Evolutionary conservation across 441 rosid genomes (phyloP), one percentile per base, ranked within the genome.

Genomic region (Euphorbia neoarborescens): DNA sequence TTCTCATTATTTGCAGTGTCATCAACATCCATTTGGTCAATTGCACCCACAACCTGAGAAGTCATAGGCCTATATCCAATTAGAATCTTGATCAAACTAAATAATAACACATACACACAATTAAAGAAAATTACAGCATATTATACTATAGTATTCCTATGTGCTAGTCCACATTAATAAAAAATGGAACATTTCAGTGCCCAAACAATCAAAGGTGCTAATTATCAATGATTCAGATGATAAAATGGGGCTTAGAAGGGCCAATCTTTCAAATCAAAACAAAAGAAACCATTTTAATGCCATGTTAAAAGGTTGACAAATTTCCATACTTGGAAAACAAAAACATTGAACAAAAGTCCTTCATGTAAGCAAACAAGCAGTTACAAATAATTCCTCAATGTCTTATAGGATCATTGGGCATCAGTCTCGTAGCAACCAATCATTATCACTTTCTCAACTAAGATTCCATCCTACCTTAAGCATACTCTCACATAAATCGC

Each of bases 11-110:
- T 82, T 27, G 81, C 77, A 70, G 80, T 48, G 73, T 80, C 93
- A 78, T 92, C 99, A 53, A 89, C 81, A 74, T 90, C 98, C 99
- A 91, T 96, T 76, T 89, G 94, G 71, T 93, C 94, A 63, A 87
- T 85, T 37, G 91, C 83, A 62, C 99, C 98, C 81, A 90, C 90
- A 83, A 96, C 96, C 99, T 96, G 67, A 72, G 24, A 70, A 76
- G 37, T 59, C 14, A 48, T 25, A 65, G 56, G 72, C 6, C 66
- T 30, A 46, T 14, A 74, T 15, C 22, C 6, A 64, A 63, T 50
- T 4, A 56, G 72, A 58, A 63, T 56, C 13, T 28, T 22, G 25
- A 71, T 62, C 37, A 53, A 50, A 46, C 32, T 42, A 57, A 58
- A 40, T 34, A 10, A 28, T 28, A 35, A 48, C 51, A 73, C n/a